These are phyloP conservation scores for Chrysoporthe austroafricana DNA, from an alignment of 2,329 filamentous ascomycete species.

Conservation along the genomic window DNA sequence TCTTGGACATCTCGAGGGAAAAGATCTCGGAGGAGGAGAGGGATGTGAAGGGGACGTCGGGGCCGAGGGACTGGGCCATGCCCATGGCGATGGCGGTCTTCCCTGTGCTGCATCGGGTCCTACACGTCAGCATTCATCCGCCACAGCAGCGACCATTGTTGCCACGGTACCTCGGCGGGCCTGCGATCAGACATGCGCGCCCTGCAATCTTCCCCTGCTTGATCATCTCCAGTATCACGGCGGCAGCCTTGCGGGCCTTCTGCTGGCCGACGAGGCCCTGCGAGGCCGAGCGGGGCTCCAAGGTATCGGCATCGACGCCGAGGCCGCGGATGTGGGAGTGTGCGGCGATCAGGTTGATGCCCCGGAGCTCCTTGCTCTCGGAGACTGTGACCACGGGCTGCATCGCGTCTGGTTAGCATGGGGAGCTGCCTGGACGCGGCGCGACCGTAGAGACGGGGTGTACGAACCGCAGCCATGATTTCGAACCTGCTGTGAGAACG, in stretches of 20 bases:
- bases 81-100: constrained; percentile 99
- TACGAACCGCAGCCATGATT: constrained; percentile 30
- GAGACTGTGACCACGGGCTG: constrained; percentile 77
- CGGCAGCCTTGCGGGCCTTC: constrained; percentile 94
- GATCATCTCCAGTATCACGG: constrained; percentile 97
- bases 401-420: constrained; percentile 21
- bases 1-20: constrained; percentile 99
- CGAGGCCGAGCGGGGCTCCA: constrained; percentile 82
- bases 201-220: constrained; percentile 99
- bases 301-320: constrained; percentile 86
- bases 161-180: constrained; percentile 72
- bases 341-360: constrained; percentile 95
- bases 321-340: constrained; percentile 98
- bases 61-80: constrained; percentile 93
- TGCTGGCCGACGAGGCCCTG: constrained; percentile 96
- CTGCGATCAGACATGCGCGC: constrained; percentile 90
- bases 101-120: constrained; percentile 69
- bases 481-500: not conserved
- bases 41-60: constrained; percentile 95
- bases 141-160: not conserved
- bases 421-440: not conserved
- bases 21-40: constrained; percentile 97
- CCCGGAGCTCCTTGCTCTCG: constrained; percentile 93
- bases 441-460: not conserved
- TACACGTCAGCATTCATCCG: constrained; percentile 5